A percentile compares a stretch with the other conserved stretches of the same genome.
Conservation (phyloP, 192 early-diverging fungal species). For the Coemansia sp. region DNA sequence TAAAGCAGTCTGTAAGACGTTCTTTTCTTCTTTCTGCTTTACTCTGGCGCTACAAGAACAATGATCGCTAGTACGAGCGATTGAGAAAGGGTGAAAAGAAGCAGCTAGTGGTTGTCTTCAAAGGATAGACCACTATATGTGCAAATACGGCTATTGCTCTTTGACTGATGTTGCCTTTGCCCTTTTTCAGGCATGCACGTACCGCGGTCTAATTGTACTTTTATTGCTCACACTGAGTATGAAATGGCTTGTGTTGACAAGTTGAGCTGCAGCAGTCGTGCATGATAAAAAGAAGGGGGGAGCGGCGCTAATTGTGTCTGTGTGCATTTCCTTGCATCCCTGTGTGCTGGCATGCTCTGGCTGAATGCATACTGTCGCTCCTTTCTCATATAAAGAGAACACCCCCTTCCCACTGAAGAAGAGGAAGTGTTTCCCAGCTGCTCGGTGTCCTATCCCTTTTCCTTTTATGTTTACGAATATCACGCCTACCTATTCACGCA, state of each 20-base stretch:
- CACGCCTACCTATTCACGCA: not conserved
- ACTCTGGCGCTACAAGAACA: not conserved
- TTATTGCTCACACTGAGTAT: not conserved
- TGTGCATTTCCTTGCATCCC: not conserved
- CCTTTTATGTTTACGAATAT: slow-evolving; percentile 5
- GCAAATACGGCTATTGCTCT: not conserved
- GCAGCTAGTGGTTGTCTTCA: slow-evolving; percentile 4
- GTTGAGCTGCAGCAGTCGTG: not conserved
- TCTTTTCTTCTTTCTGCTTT: not conserved
- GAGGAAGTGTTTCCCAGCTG: not conserved
- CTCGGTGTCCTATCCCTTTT: not conserved
- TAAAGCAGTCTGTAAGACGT: not conserved
- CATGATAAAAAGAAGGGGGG: not conserved
- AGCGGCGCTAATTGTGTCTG: slow-evolving; percentile 4
- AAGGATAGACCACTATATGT: not conserved
- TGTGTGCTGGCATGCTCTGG: not conserved
- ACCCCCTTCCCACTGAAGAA: not conserved
- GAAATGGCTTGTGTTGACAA: not conserved
- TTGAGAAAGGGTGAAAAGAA: not conserved
- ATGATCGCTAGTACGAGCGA: not conserved
- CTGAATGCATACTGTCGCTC: not conserved
- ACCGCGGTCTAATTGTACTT: not conserved
- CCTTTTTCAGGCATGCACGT: not conserved
- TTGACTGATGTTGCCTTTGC: not conserved
- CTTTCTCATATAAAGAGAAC: not conserved